Evolutionary conservation across 2,329 filamentous ascomycete species (phyloP).

Genomic region (Cadophora gregata): DNA sequence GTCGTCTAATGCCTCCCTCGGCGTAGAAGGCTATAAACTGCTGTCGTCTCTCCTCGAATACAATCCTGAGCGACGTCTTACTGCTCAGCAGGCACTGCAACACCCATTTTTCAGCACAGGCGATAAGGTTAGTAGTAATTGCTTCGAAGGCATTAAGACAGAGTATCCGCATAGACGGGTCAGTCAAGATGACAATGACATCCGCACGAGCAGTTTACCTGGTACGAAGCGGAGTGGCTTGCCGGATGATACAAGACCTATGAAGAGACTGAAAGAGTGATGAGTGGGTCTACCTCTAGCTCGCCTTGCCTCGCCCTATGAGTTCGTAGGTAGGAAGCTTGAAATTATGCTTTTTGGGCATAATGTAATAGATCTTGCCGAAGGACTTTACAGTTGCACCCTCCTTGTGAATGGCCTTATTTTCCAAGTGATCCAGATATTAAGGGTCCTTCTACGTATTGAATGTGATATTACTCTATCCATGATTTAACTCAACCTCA

Average conservation of each 20-base stretch:
- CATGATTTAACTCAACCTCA: too few species aligned
- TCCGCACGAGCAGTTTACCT: slow-evolving; percentile 84
- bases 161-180: slow-evolving; percentile 92
- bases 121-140: slow-evolving; percentile 75
- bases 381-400: too few species aligned
- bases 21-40: slow-evolving; percentile 80
- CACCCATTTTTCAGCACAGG: slow-evolving; percentile 85
- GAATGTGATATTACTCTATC: too few species aligned
- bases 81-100: slow-evolving; percentile 85
- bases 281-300: neutral
- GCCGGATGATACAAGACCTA: slow-evolving; percentile 75
- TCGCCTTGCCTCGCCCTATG: too few species aligned
- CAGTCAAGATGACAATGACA: slow-evolving; percentile 95
- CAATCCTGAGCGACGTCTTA: slow-evolving; percentile 86
- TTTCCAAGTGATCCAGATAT: too few species aligned
- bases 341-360: too few species aligned
- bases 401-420: too few species aligned
- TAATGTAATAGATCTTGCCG: too few species aligned
- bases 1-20: slow-evolving; percentile 59
- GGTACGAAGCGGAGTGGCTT: slow-evolving; percentile 89
- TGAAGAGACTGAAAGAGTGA: slow-evolving; percentile 66
- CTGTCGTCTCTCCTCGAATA: slow-evolving; percentile 87
- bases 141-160: slow-evolving; percentile 86
- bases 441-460: too few species aligned
- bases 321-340: too few species aligned